These are phyloP conservation scores for Lojkania enalia DNA, from an alignment of 2,329 filamentous ascomycete genomes.

Conservation along the genomic window DNA sequence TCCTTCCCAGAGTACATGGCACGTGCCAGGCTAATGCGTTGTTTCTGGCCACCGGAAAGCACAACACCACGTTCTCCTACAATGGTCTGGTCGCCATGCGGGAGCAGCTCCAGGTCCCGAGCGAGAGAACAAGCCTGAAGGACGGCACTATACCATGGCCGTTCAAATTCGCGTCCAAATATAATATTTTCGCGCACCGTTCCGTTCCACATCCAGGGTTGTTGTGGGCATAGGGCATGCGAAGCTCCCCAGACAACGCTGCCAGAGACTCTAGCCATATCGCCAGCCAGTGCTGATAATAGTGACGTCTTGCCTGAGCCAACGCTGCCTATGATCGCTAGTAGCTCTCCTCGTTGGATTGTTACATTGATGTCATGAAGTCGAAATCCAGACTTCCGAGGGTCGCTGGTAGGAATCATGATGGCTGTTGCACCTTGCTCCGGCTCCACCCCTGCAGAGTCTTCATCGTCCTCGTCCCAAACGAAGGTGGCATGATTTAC, in stretches of 20 bases:
- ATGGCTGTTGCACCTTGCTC: too few species aligned
- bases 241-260: conserved; percentile 48
- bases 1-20: conserved; percentile 79
- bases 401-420: too few species aligned
- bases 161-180: not conserved
- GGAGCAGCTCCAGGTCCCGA: not conserved
- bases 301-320: conserved; percentile 83
- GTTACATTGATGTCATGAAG: not conserved
- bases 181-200: not conserved
- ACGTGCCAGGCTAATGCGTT: conserved; percentile 78
- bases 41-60: conserved; percentile 53
- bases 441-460: too few species aligned
- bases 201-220: not conserved
- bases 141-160: not conserved
- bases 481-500: not conserved
- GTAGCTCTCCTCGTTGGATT: conserved; percentile 75
- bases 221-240: not conserved
- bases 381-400: too few species aligned
- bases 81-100: not conserved
- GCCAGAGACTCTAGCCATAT: conserved; percentile 79
- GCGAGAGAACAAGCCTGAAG: not conserved
- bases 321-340: conserved; percentile 76
- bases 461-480: not conserved
- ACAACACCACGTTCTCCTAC: not conserved
- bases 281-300: conserved; percentile 79